Base-by-base conservation (phyloP, 2,329 filamentous ascomycete genomes). In the Colletotrichum sojae region DNA sequence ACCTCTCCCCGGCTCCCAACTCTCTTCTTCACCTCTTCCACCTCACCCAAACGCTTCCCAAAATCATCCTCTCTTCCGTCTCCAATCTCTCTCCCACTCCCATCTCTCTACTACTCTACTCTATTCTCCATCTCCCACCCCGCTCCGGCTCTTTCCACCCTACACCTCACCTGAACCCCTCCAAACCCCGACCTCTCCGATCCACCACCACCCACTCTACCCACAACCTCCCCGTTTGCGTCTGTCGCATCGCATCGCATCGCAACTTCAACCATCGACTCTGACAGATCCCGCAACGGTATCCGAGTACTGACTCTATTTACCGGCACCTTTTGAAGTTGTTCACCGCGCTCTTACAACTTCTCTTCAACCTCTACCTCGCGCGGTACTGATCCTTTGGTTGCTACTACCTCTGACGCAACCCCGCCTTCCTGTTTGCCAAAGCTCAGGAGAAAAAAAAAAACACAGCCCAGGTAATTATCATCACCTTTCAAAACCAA, bases 21-120 rank as follows among this genome's bases (percentile, higher is more conserved):
- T 74, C 74, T 66, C 60, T 76, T 68, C 71, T 69, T 73, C 71
- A 73, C 74, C 72, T 70, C 75, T 73, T 72, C 73, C 75, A 72
- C 73, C 71, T 67, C 58, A 65, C 69, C 73, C 69, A 72, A 71
- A 62, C 55, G 69, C 71, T 72, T 66, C 67, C 71, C 73, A 69
- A 65, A 62, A 71, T 67, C 71, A 67, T 71, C 72, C 73, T 75
- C 72, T 70, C 73, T 72, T 73, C 72, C 73, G 72, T 56, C 61
- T 68, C 65, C 65, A 69, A 60, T 70, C 66, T 69, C 60, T 67
- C 55, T 55, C 55, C 51, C 51, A 53, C 67, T 71, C 59, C 52
- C 59, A 55, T 59, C 63, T 68, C 57, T 51, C 67, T 56, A 20
- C 67, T 71, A 71, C 69, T 66, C 60, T 57, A 60, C 58, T 65